A percentile compares a stretch with the other conserved stretches of the same genome.
Conservation (phyloP, 768 basidiomycete genomes). For the Kwoniella sp. region DNA sequence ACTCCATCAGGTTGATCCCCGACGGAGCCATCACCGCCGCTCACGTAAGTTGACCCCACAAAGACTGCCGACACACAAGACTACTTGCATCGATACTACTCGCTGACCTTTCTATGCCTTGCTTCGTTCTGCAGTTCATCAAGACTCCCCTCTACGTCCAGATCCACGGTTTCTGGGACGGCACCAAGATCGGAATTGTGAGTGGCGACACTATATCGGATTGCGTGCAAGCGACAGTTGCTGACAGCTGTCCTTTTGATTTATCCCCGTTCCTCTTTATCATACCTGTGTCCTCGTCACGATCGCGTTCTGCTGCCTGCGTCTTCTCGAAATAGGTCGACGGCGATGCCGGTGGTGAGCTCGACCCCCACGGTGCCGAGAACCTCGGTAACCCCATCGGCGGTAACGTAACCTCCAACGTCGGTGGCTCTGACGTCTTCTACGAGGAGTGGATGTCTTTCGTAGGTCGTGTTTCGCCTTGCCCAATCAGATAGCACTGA, state of each 20-base stretch:
- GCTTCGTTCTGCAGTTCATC: slow-evolving; percentile 53
- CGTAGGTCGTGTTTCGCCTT: slow-evolving; percentile 16
- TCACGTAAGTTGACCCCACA: slow-evolving; percentile 31
- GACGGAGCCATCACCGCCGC: slow-evolving; percentile 56
- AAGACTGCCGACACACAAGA: background rate
- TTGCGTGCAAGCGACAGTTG: background rate
- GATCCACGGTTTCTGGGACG: slow-evolving; percentile 61
- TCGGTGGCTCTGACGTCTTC: slow-evolving; percentile 53
- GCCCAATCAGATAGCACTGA: too few species aligned
- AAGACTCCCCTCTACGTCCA: slow-evolving; percentile 60
- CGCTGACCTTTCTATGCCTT: background rate
- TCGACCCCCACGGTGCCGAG: slow-evolving; percentile 59
- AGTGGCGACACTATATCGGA: slow-evolving; percentile 14
- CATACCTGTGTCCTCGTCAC: background rate
- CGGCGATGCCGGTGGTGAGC: slow-evolving; percentile 59
- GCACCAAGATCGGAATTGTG: slow-evolving; percentile 59
- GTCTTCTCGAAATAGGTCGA: slow-evolving; percentile 29
- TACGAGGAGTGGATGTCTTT: slow-evolving; percentile 60
- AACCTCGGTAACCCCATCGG: slow-evolving; percentile 57
- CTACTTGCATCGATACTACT: background rate
- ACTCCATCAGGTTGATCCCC: slow-evolving; percentile 55
- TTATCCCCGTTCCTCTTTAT: background rate
- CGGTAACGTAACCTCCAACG: slow-evolving; percentile 56
- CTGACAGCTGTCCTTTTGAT: background rate
- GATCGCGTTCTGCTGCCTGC: background rate